These are phyloP conservation scores for Triglochin maritima DNA, from an alignment of 106 monocot genomes.

Conservation along the genomic window DNA sequence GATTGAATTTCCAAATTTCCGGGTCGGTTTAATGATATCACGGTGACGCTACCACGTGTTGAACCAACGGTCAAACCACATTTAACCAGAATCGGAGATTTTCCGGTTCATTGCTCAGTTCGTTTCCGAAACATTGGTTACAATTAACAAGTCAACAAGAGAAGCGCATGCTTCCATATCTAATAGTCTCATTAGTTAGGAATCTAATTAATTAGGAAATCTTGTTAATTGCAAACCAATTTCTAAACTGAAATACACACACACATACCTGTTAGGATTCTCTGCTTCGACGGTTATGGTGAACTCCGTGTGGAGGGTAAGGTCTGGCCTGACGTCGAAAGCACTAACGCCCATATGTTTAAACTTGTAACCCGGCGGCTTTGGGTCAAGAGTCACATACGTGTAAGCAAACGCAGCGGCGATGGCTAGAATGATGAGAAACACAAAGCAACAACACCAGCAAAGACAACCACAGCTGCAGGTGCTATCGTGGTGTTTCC, in stretches of 20 bases:
- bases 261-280: slow-evolving; percentile 38
- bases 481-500: neutral
- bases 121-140: no score
- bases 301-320: slow-evolving; percentile 35
- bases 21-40: no score
- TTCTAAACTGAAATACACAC: neutral
- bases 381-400: slow-evolving; percentile 29
- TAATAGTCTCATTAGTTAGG: no score
- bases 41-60: no score
- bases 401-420: slow-evolving; percentile 18
- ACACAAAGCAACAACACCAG: slow-evolving; percentile 37
- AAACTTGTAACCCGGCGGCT: slow-evolving; percentile 42
- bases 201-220: neutral
- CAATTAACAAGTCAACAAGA: no score
- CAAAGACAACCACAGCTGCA: slow-evolving; percentile 30
- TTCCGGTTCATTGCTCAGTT: no score
- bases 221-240: neutral
- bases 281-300: slow-evolving; percentile 26
- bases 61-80: no score
- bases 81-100: no score
- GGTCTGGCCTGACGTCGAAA: slow-evolving; percentile 31
- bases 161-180: no score
- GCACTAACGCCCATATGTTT: slow-evolving; percentile 21
- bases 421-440: slow-evolving; percentile 22
- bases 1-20: no score